Base-by-base conservation (phyloP, 2,329 filamentous ascomycete genomes). In the Rutstroemia sp. region DNA sequence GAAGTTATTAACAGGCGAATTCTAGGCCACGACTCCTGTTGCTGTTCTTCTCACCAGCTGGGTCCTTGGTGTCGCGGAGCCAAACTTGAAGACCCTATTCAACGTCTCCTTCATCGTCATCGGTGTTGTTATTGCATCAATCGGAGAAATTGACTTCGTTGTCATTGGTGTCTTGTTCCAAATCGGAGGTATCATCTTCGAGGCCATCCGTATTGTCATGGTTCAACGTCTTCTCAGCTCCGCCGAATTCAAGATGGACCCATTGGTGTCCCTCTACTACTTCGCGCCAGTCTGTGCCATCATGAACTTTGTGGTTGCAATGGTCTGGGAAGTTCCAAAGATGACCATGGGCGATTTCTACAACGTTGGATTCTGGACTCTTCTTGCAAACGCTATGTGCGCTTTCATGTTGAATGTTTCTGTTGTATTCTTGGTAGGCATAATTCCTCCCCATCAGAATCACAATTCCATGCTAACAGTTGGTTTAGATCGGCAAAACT, bases 101-200 rank as follows among this genome's bases (percentile, higher is more conserved):
- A 99, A 99, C 70, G 92, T 99, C 60, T 94, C 89, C 44, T 81
- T 92, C 70, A 99, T 99, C 67, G 94, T 97, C 52, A 73, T 97
- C 53, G 94, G 94, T 78, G 92, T 97, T 65, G 78, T 96, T 63
- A 90, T 99, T 69, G 94, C 94, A 50, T 96, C 92, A 1, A 82
- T 95, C 61, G 94, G 94, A 68, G 94, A 99, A 77, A 95, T 99
- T 73, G 86, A 92, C 71, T 99, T 99, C 70, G 87, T 89, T 67
- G 77, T 88, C 73, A 78, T 82, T 63, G 89, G 89, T 61, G 88
- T 94, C 74, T 71, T 91, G 61, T 91, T 84, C 79, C 89, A 94
- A 75, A 77, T 87, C 59, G 84, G 78, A 57, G 89, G 89, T 68
- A 86, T 94, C 68, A 71, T 87, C 67, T 94, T 92, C 68, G 89